Evolutionary conservation across 2,329 filamentous ascomycete species (phyloP).

Genomic region (Xylaria sp.): DNA sequence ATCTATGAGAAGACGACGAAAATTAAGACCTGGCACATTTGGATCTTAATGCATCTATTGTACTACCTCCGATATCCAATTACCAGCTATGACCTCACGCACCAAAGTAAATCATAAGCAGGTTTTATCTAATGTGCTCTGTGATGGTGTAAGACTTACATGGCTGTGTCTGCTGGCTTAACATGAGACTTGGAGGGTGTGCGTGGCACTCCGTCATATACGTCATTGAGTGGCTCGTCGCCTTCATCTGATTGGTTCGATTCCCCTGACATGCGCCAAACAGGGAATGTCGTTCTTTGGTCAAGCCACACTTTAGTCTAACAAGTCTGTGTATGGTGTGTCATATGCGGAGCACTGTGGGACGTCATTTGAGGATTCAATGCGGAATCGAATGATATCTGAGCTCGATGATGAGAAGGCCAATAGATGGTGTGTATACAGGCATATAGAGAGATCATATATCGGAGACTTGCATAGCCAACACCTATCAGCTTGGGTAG

Average conservation of each 20-base stretch:
- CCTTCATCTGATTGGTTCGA: conserved; percentile 25
- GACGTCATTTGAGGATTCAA: too few relatives aligned
- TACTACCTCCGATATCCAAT: conserved; percentile 5
- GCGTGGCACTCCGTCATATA: conserved; percentile 20
- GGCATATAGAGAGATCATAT: too few relatives aligned
- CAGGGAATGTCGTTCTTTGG: conserved; percentile 29
- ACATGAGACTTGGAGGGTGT: background rate
- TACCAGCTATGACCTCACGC: conserved; percentile 34
- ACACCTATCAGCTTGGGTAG: too few relatives aligned
- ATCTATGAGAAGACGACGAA: background rate
- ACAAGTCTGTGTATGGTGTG: background rate
- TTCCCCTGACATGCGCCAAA: conserved; percentile 10
- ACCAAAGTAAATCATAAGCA: conserved; percentile 12
- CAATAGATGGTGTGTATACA: too few relatives aligned
- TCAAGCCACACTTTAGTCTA: conserved; percentile 27
- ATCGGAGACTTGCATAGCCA: too few relatives aligned
- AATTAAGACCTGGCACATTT: background rate
- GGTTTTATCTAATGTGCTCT: conserved; percentile 15
- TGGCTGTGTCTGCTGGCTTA: background rate
- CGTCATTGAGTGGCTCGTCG: conserved; percentile 23
- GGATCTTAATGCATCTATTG: background rate
- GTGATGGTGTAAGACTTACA: conserved; percentile 19
- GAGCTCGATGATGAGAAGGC: too few relatives aligned
- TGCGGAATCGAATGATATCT: too few relatives aligned
- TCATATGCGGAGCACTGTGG: conserved; percentile 3